A percentile compares a stretch with the other conserved stretches of the same genome.
Evolutionary conservation across 1,284 basidiomycete species (phyloP).

Genomic region (Trametes polyzona): DNA sequence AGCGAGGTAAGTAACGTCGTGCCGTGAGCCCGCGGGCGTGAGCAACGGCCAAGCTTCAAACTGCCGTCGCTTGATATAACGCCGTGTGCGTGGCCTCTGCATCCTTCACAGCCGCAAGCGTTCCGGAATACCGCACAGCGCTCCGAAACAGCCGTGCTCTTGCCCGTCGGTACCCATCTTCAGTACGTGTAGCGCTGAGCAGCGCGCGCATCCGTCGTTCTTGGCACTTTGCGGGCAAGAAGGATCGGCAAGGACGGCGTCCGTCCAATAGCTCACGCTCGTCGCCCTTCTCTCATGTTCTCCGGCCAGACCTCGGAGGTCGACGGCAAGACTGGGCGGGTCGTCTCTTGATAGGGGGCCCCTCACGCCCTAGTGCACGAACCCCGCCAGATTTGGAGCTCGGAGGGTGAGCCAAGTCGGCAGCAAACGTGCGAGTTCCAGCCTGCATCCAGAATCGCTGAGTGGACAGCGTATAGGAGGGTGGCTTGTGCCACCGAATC

Average conservation of each 20-base stretch:
- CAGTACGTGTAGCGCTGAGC: too few relatives aligned
- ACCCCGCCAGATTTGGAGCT: too few relatives aligned
- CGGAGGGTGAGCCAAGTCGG: background rate
- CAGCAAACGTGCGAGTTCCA: background rate
- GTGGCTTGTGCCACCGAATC: background rate
- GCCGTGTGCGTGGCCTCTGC: too few relatives aligned
- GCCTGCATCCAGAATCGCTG: background rate
- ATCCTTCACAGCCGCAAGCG: background rate
- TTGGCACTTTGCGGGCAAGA: background rate
- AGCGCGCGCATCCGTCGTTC: background rate
- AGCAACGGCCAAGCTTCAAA: background rate
- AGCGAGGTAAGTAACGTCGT: background rate
- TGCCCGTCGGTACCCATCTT: background rate
- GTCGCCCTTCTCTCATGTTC: background rate
- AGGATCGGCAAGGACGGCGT: slow-evolving; percentile 1
- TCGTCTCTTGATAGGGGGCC: background rate
- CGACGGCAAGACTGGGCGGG: background rate
- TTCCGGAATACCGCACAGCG: background rate
- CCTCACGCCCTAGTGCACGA: too few relatives aligned
- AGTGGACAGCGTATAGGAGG: background rate
- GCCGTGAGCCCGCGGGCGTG: background rate
- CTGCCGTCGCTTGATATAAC: background rate
- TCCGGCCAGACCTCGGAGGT: background rate
- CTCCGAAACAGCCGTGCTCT: background rate
- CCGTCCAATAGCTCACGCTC: slow-evolving; percentile 1